Base-by-base conservation (phyloP, 139 green algal genomes). In the Limnomonas spitsbergensis region DNA sequence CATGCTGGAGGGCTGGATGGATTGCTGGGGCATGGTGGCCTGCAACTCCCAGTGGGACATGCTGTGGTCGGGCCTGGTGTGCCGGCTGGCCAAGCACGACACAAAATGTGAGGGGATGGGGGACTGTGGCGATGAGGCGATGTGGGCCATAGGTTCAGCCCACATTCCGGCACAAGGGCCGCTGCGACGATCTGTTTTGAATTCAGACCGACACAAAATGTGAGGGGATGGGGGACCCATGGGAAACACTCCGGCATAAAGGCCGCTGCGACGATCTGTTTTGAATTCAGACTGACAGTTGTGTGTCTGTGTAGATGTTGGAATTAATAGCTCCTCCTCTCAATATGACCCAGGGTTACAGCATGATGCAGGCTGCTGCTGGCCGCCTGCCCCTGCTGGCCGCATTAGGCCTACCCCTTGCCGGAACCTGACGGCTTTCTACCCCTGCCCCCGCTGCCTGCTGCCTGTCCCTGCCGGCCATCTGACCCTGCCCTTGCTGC, bases 31-130 rank as follows among this genome's bases (percentile, higher is more conserved):
- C 1, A 53, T 61, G 3, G 34, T 88, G 70, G 53, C 79, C 9
- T 81, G 88, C 81, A 85, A 67, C 77, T 32, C 47, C 27, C 83
- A 77, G 77, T 94, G 89, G 90, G 78, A 92, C 39, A 29, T 35
- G 0, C 79, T 89, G 24, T 94, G 90, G 91, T 74, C 91, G 78
- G 69, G 53, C 66, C 80, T 96, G 4, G 54, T 95, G 36, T 74
- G 76, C 0, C 79, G 91, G 24, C 78, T 91, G 42, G 89, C 86
- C 35, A 94, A 94, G 80, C 89, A 95, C 73, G 92, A 95, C 83
- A 47, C 20, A 9, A 42, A 74, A 32, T 6, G 68, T 74, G 36
- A 47, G 35, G 14, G 68, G 29, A 32, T 74, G 56, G 14, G 56
- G 14, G 26, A 26, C 20, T 69, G 56, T 69, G n/a, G 56, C 20